Percentiles rank a stretch among this genome's conserved stretches.
phyloP scores from a whole-genome alignment of 176 grass and related monocot genomes.

The Tillandsia fasciculata region DNA sequence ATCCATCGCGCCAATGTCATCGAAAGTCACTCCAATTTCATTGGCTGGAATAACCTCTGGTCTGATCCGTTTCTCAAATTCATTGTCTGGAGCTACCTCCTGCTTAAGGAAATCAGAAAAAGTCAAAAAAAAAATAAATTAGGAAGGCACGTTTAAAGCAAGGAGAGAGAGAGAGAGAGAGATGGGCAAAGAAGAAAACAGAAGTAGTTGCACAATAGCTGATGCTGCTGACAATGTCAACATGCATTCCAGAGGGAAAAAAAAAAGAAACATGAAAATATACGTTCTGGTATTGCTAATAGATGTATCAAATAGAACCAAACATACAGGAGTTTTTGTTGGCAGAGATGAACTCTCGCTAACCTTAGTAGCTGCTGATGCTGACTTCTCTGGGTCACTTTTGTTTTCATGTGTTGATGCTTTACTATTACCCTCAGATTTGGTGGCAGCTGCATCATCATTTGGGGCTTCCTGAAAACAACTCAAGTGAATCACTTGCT shows the following conservation, averaged over 20 bases:
- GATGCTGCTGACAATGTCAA: neutral
- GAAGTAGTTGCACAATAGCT: no score
- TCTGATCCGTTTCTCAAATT: constrained; percentile 93
- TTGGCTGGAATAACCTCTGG: constrained; percentile 81
- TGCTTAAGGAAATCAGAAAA: constrained; percentile 20
- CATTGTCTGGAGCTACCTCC: constrained; percentile 87
- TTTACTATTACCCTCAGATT: constrained; percentile 15
- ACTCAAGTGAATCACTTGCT: neutral
- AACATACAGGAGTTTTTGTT: neutral
- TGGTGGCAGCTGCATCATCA: constrained; percentile 15
- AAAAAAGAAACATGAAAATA: no score
- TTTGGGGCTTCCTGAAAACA: constrained; percentile 26
- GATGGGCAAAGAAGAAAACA: constrained; percentile 1
- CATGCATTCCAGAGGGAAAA: neutral
- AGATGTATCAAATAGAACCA: neutral
- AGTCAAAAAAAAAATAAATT: neutral
- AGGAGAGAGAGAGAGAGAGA: neutral
- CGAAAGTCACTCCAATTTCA: constrained; percentile 90
- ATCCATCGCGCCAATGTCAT: constrained; percentile 85
- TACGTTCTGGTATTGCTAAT: neutral
- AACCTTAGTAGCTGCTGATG: constrained; percentile 9
- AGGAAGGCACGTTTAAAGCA: neutral
- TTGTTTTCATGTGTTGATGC: constrained; percentile 23
- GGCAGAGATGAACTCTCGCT: constrained; percentile 2
- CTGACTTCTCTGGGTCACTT: constrained; percentile 30